A percentile compares a stretch with the other conserved stretches of the same genome.
Evolutionary conservation across 768 basidiomycete genomes (phyloP).

Genomic region (Russula brevipes): DNA sequence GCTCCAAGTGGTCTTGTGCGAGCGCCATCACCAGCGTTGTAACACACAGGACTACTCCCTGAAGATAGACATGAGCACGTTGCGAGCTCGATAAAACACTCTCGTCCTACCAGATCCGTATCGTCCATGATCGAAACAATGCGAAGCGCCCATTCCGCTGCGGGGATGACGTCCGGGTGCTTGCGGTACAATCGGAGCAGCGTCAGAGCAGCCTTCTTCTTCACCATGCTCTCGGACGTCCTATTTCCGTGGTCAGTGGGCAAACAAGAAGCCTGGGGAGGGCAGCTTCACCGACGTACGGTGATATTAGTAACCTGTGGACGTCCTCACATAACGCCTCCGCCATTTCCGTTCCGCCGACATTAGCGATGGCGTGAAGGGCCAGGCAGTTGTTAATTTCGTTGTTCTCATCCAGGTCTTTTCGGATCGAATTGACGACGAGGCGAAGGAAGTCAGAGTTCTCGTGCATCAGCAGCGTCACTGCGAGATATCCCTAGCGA

Average conservation of each 20-base stretch:
- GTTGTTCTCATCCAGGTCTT: slow-evolving; percentile 91
- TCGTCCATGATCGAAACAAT: slow-evolving; percentile 97
- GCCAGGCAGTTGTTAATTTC: slow-evolving; percentile 96
- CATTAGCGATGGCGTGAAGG: slow-evolving; percentile 95
- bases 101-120: slow-evolving; percentile 60
- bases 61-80: background rate
- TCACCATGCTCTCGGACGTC: slow-evolving; percentile 91
- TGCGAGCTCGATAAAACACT: background rate
- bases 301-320: slow-evolving; percentile 89
- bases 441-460: slow-evolving; percentile 95
- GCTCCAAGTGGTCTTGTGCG: slow-evolving; percentile 89
- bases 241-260: slow-evolving; percentile 39
- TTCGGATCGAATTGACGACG: slow-evolving; percentile 97
- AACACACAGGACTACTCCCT: slow-evolving; percentile 95
- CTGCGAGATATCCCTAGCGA: slow-evolving; percentile 88
- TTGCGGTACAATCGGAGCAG: slow-evolving; percentile 91
- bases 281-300: slow-evolving; percentile 46
- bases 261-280: background rate
- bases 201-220: slow-evolving; percentile 97
- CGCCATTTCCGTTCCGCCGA: slow-evolving; percentile 98
- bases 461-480: slow-evolving; percentile 97
- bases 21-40: slow-evolving; percentile 91
- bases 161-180: slow-evolving; percentile 90
- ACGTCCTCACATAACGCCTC: slow-evolving; percentile 92
- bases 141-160: slow-evolving; percentile 91